Percentiles rank a stretch among this genome's conserved stretches.
Conservation (phyloP, 2,329 filamentous ascomycete species). For the Xylariaceae sp. region DNA sequence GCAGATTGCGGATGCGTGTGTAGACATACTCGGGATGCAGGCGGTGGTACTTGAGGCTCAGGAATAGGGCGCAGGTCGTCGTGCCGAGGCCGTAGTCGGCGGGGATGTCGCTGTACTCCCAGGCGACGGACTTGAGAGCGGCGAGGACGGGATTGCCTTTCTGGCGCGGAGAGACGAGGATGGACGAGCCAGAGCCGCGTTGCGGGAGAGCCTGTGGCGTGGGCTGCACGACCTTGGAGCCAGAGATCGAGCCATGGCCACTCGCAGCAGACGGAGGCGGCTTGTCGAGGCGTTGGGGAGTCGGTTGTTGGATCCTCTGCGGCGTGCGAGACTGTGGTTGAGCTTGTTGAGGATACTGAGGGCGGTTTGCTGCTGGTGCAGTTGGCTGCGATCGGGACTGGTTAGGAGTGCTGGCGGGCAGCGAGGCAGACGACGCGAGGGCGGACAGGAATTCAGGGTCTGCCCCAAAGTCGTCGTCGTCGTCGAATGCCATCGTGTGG, state of each 20-base stretch:
- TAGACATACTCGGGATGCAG: constrained; percentile 98
- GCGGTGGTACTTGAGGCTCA: constrained; percentile 95
- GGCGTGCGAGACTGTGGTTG: constrained; percentile 22
- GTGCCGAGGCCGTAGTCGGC: constrained; percentile 86
- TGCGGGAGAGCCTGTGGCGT: constrained; percentile 80
- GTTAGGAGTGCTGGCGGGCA: constrained; percentile 13
- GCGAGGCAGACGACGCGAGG: constrained; percentile 27
- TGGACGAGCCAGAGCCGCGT: constrained; percentile 63
- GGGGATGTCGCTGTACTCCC: constrained; percentile 97
- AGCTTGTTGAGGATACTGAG: constrained; percentile 33
- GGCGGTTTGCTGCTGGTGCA: constrained; percentile 15
- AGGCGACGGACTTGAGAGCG: constrained; percentile 74
- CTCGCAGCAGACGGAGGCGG: constrained; percentile 39
- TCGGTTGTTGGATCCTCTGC: constrained; percentile 42
- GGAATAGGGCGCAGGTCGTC: constrained; percentile 86
- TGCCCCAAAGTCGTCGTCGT: constrained; percentile 44
- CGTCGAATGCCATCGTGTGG: constrained; percentile 15
- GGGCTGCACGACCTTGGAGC: constrained; percentile 70
- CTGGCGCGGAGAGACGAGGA: constrained; percentile 86
- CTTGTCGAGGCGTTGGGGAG: constrained; percentile 54
- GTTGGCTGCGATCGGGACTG: constrained; percentile 21
- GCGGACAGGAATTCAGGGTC: constrained; percentile 40
- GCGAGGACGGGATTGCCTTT: constrained; percentile 92
- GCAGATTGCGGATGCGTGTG: constrained; percentile 79
- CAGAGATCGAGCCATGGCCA: constrained; percentile 7